Evolutionary conservation across 306 rosid genomes (phyloP), one percentile per base, ranked within the genome.

Genomic region (Hippophae gyantsensis): DNA sequence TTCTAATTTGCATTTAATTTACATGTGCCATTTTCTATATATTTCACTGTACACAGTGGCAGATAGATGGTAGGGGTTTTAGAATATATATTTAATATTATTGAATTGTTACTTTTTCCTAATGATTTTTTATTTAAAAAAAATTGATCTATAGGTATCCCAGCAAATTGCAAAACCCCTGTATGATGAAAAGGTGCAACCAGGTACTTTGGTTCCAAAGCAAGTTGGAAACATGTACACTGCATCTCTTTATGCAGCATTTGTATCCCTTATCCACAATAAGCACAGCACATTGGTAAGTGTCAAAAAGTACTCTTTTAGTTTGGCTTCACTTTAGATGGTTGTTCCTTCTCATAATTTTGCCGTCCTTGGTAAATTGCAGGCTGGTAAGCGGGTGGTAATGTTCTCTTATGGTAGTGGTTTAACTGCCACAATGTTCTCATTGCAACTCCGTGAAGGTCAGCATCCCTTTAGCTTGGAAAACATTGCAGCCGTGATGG

Each of bases 151-250:
- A 61, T 72, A 92, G 99, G 79, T 79, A 45, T 79, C 89, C 69
- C 99, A 93, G 70, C 97, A 86, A 82, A 82, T 77, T 74, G 95
- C 95, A 14, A 93, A 88, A 75, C 81, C 96, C 42, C 69, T 93
- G 23, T 86, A 69, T n/a, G 85, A 86, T 58, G 83, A 69, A 51
- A 93, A 88, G 88, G 95, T 93, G 57, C 95, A 82, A 68, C 99
- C 97, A 61, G 64, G 90, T 59, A 93, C 97, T 68, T 82, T 86
- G 79, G 12, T 93, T 52, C 99, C 99, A 52, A 93, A 93, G 81
- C 90, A 84, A 88, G 86, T 88, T 14, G 99, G 99, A 65, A 93
- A 93, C 81, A 88, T 93, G 97, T 93, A 93, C 78, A 93, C 99
- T 27, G 99, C 99, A n/a, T 93, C 99, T 64, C 77, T 93, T 54